Evolutionary conservation across 1,139 yeast genomes (phyloP).

Genomic region (Protomyces pachydermus): DNA sequence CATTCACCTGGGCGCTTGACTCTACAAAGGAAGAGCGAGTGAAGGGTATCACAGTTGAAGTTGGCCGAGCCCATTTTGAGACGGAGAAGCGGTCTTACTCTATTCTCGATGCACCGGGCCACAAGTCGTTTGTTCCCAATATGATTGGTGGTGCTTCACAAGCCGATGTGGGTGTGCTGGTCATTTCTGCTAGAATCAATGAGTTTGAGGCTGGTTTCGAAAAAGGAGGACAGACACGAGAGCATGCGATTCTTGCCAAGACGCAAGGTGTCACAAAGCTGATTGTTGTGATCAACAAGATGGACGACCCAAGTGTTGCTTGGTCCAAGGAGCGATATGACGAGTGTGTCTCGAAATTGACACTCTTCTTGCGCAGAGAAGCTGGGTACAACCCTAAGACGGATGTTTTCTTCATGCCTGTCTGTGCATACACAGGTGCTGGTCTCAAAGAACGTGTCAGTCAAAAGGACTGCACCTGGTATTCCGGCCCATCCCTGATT

Average conservation of each 20-base stretch:
- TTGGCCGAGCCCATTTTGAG: constrained; percentile 95
- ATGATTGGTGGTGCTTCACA: constrained; percentile 99
- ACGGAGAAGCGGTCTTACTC: constrained; percentile 97
- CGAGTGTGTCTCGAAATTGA: constrained; percentile 84
- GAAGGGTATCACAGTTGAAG: constrained; percentile 98
- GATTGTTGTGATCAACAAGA: constrained; percentile 90
- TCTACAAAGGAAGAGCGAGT: constrained; percentile 97
- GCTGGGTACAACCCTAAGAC: constrained; percentile 60
- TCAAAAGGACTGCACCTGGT: constrained; percentile 79
- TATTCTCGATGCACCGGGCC: constrained; percentile 98
- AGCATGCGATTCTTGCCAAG: constrained; percentile 94
- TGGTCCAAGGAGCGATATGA: constrained; percentile 95
- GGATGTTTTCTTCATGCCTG: constrained; percentile 90
- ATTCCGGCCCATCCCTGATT: constrained; percentile 82
- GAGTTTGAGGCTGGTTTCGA: constrained; percentile 99
- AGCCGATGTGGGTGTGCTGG: constrained; percentile 96
- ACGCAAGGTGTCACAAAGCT: constrained; percentile 95
- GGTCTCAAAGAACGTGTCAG: constrained; percentile 84
- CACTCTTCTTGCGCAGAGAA: constrained; percentile 65
- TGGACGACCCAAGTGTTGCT: constrained; percentile 95
- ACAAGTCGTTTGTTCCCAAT: constrained; percentile 95
- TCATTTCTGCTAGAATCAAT: constrained; percentile 96
- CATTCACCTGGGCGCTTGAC: constrained; percentile 98
- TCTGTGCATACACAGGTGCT: constrained; percentile 95
- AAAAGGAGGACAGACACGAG: constrained; percentile 98